Conservation (phyloP, 345 rosid genomes). For the Gynandropsis gynandra region DNA sequence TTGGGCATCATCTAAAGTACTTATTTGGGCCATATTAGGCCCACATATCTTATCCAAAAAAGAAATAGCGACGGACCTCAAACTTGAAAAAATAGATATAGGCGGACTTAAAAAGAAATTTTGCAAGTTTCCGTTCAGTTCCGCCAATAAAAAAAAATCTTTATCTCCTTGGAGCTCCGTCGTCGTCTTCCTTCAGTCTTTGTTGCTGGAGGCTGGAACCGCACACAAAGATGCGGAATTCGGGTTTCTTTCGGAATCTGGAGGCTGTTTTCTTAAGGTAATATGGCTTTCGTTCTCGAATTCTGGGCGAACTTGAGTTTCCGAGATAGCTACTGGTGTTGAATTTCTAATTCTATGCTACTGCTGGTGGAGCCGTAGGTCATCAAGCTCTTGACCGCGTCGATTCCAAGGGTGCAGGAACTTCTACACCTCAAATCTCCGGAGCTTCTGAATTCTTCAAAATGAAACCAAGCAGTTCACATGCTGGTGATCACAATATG, state of each 20-base stretch:
- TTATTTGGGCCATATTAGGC: neutral
- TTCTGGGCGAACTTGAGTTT: neutral
- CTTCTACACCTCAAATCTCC: slow-evolving; percentile 25
- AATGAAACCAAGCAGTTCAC: slow-evolving; percentile 28
- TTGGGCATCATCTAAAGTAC: neutral
- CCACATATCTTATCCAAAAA: neutral
- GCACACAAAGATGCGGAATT: slow-evolving; percentile 2
- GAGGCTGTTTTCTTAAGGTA: slow-evolving; percentile 8
- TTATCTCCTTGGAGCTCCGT: neutral
- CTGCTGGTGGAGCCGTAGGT: slow-evolving; percentile 23
- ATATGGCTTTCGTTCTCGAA: slow-evolving; percentile 3
- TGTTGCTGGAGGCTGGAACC: slow-evolving; percentile 11
- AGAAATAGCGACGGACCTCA: neutral
- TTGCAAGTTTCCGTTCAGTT: neutral
- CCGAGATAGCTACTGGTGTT: neutral
- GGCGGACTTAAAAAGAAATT: no score
- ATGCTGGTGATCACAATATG: slow-evolving; percentile 31
- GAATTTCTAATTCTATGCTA: slow-evolving; percentile 21
- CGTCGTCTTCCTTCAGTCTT: neutral
- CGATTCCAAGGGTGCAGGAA: slow-evolving; percentile 31
- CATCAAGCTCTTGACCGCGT: slow-evolving; percentile 27
- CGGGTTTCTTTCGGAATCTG: slow-evolving; percentile 4
- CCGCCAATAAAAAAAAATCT: neutral
- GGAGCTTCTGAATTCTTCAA: slow-evolving; percentile 31
- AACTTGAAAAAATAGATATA: neutral